Conservation (phyloP, 371 early-diverging fungal species). For the Catenaria anguillulae region DNA sequence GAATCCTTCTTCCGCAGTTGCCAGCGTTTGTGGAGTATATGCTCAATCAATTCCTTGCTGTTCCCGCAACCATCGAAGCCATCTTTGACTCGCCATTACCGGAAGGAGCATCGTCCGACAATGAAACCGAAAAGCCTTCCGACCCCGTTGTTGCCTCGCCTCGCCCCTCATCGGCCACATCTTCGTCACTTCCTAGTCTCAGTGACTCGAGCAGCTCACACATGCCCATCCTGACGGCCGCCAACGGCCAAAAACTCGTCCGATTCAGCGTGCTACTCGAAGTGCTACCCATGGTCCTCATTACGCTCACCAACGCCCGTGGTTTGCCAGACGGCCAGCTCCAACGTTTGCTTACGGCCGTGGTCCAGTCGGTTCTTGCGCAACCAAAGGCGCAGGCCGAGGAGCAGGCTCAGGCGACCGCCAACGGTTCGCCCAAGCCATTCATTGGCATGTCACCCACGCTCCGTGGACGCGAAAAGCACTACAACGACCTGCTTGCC, state of each 20-base stretch:
- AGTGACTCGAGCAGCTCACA: no score
- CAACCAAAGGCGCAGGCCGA: constrained; percentile 58
- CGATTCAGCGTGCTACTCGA: constrained; percentile 93
- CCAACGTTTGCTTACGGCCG: not conserved
- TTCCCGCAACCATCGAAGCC: constrained; percentile 78
- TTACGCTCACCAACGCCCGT: constrained; percentile 73
- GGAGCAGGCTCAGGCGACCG: constrained; percentile 58
- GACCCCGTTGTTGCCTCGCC: not conserved
- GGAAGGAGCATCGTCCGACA: constrained; percentile 6
- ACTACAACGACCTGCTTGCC: constrained; percentile 69
- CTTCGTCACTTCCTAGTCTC: no score
- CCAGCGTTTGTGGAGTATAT: no score
- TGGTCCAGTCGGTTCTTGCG: constrained; percentile 44
- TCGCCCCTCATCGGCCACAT: no score
- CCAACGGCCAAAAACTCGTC: not conserved
- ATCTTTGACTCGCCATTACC: constrained; percentile 68
- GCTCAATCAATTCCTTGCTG: constrained; percentile 72
- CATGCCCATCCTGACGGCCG: no score
- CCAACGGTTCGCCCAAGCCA: constrained; percentile 42
- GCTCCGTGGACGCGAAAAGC: constrained; percentile 46
- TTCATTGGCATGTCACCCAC: constrained; percentile 69
- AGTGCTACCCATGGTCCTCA: constrained; percentile 93
- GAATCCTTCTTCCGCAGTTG: no score
- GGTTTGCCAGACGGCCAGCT: constrained; percentile 58
- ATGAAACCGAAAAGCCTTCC: not conserved